Base-by-base conservation (phyloP, 2,329 filamentous ascomycete species). In the Raffaelea ambrosiae region DNA sequence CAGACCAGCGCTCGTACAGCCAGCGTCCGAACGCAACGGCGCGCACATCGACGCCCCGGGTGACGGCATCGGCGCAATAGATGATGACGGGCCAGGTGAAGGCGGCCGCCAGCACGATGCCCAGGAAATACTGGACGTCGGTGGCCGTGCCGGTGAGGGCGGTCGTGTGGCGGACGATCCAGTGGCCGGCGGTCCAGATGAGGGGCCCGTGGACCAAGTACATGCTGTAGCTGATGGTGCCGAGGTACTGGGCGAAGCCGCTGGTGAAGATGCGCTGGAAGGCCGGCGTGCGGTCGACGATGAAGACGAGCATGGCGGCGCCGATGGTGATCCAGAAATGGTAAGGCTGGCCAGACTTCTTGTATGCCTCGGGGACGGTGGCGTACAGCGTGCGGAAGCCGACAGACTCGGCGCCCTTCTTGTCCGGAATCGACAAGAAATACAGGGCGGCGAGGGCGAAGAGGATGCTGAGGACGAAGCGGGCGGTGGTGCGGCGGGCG, bases 141-240 rank as follows among this genome's bases (percentile, higher is more conserved):
- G 66, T 69, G 46, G 76, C 70, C 4, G 63, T 62, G 5, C 75
- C 76, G 0, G 70, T 76, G 35, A 73, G 38, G 13, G 60, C 58
- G 3, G 40, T 44, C 18, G 43, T 39, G 19, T 42, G 29, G 18
- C 39, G 22, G 2, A 43, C 46, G 5, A 36, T 38, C 46, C 44
- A 50, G 60, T 71, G 78, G 11, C 76, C 76, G 18, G 73, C 55
- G 2, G 70, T 69, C 54, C 78, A 75, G 57, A 74, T 68, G 3
- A 73, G 68, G 3, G 75, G 73, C 1, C 77, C 76, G 57, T 83
- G 79, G 65, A 81, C 73, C 14, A 83, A 68, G 59, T 83, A 83
- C 22, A 83, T 58, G 44, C 76, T 72, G 57, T 78, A 83, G 46
- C 75, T 80, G 54, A 82, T 73, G 57, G 72, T 72, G 50, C 79